Conservation (phyloP, 2,329 filamentous ascomycete genomes). For the Coleophoma crateriformis region DNA sequence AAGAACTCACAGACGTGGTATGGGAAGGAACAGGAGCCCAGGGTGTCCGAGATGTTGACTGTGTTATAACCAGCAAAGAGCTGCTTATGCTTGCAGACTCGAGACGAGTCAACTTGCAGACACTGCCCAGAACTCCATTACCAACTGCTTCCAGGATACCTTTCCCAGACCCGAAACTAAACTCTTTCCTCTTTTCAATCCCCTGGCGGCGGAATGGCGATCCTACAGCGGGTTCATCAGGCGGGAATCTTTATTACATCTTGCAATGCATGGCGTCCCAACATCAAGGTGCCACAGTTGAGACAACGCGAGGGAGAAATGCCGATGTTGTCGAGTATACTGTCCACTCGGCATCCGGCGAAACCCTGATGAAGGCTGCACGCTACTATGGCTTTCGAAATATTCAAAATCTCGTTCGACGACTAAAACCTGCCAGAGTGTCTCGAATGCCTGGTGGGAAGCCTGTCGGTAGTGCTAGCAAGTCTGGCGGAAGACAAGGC, state of each 20-base stretch:
- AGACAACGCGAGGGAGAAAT: slow-evolving; percentile 73
- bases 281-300: slow-evolving; percentile 67
- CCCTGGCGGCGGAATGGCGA: slow-evolving; percentile 33
- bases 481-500: slow-evolving; percentile 40
- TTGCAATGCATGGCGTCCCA: slow-evolving; percentile 67
- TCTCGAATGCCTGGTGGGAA: slow-evolving; percentile 77
- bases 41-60: slow-evolving; percentile 84
- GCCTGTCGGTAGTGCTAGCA: slow-evolving; percentile 49
- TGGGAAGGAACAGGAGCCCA: slow-evolving; percentile 55
- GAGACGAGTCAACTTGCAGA: slow-evolving; percentile 71
- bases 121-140: slow-evolving; percentile 56
- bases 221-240: slow-evolving; percentile 69
- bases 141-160: slow-evolving; percentile 37
- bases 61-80: slow-evolving; percentile 95
- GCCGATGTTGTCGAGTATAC: slow-evolving; percentile 85
- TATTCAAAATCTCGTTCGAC: slow-evolving; percentile 95
- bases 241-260: slow-evolving; percentile 83
- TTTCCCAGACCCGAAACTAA: slow-evolving; percentile 70
- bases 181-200: slow-evolving; percentile 70
- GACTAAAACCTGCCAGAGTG: slow-evolving; percentile 72
- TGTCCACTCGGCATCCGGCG: slow-evolving; percentile 50
- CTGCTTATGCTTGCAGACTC: slow-evolving; percentile 83
- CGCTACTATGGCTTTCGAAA: slow-evolving; percentile 97
- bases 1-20: slow-evolving; percentile 77
- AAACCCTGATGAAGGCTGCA: slow-evolving; percentile 69